These are phyloP conservation scores for Miscanthus lutarioriparius DNA, from an alignment of 176 grass and related monocot species.

Conservation along the genomic window DNA sequence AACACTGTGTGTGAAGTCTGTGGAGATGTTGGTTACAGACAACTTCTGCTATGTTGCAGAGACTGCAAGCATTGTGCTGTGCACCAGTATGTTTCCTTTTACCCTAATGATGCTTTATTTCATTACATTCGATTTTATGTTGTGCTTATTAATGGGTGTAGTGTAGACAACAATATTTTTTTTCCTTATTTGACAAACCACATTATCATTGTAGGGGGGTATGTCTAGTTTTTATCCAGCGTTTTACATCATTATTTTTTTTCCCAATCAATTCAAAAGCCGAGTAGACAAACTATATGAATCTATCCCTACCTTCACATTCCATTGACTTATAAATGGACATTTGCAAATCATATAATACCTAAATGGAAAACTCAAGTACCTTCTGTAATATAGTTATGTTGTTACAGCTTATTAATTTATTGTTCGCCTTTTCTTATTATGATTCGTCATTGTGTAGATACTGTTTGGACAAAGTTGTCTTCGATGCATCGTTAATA, in stretches of 20 bases:
- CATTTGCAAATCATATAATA: neutral
- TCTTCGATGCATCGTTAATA: slow-evolving; percentile 24
- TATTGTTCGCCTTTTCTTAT: neutral
- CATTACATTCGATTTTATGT: neutral
- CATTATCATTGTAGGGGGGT: too few species aligned
- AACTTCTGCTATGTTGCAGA: slow-evolving; percentile 33
- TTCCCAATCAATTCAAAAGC: neutral
- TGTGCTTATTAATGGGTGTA: neutral
- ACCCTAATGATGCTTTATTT: neutral
- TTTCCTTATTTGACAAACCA: slow-evolving; percentile 1
- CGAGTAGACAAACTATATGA: neutral
- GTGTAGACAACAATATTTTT: neutral
- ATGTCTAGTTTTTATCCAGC: neutral
- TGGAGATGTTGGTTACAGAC: slow-evolving; percentile 38
- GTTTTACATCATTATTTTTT: neutral
- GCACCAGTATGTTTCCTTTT: slow-evolving; percentile 45
- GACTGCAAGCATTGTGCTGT: slow-evolving; percentile 21
- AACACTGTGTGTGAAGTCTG: slow-evolving; percentile 33
- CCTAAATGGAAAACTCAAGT: neutral
- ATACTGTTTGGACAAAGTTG: slow-evolving; percentile 41
- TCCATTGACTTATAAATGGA: neutral
- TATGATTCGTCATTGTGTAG: slow-evolving; percentile 43
- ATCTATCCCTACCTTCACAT: neutral
- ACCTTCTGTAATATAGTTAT: neutral
- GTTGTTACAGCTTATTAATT: neutral